Evolutionary conservation across 192 early-diverging fungal species (phyloP), one percentile per base, ranked within the genome.

Genomic region (Rhizophagus sp.): DNA sequence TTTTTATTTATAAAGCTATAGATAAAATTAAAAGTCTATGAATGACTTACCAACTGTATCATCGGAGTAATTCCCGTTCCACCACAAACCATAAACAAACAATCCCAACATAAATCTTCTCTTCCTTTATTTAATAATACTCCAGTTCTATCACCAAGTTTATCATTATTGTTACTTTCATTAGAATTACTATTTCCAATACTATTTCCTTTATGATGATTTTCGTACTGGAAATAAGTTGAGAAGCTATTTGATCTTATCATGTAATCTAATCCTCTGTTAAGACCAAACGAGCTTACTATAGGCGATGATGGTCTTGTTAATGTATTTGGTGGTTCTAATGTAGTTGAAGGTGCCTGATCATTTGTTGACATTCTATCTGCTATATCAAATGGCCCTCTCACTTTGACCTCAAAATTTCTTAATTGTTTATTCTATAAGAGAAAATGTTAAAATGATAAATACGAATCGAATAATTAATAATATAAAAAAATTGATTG

Each of bases 321-420:
- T 57, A 67, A n/a, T 33, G 13, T 11, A 17, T 64, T 25, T 27
- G 11, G 17, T 30, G 17, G 22, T 66, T 66, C 65, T 17, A 33
- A 67, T 33, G 65, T 7, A 33, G 3, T 10, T 8, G 10, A 27
- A 0, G 6, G n/a, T 64, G 63, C 19, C 19, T 11, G 25, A 64
- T 64, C 1, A 12, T 10, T 10, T 47, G 11, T 47, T 12, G 44
- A 2, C 67, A 69, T 39, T 27, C 71, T 33, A 25, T 79, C 68
- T 17, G 78, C 44, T n/a, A 79, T 15, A 71, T 79, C 78, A 36
- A 79, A 79, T 13, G 78, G 78, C 2, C 78, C 78, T 24, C 78
- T 67, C 17, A 79, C 69, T 10, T 47, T 47, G 30, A 79, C 49
- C 49, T 79, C 78, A 24, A 64, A 79, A 25, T 64, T 64, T 41